Evolutionary conservation across 768 basidiomycete genomes (phyloP), one percentile per base, ranked within the genome.

Genomic region (Russula compacta): DNA sequence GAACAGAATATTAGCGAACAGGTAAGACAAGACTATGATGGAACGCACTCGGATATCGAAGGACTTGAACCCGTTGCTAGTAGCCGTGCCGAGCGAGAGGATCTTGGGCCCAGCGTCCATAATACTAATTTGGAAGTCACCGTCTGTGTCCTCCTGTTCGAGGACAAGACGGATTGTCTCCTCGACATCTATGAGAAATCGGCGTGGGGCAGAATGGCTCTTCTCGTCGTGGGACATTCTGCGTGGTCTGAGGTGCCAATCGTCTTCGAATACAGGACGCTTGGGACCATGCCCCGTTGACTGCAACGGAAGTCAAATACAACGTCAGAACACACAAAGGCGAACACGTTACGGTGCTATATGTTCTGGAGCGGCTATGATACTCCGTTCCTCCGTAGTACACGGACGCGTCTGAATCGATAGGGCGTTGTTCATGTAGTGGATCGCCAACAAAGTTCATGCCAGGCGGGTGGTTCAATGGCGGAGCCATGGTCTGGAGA

Each of bases 61-160:
- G 3, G 87, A 87, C 77, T 98, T 98, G 84, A 92, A 95, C 17
- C 95, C 95, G 73, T 99, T 99, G 73, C 91, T 93, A 4, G 93
- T 93, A 9, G 93, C 95, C 0, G 95, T 99, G 17, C 95, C 95
- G 57, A 99, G 80, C 0, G 95, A 85, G 81, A 98, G 87, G 71
- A 95, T 81, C 77, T 98, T 99, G 12, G 95, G 95, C 3, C 97
- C 95, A 61, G 93, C 92, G 71, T 99, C 95, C 21, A 89, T 94
- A 70, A 98, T 83, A 66, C 89, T 93, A 71, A 98, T 98, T 73
- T 95, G 93, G 71, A 95, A 93, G 72, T 98, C 92, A 36, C 89
- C 89, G 64, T 98, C 93, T 14, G 95, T 98, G 71, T 99, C 95
- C 71, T 99, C 95, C 72, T 98, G 95, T 73, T 97, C 93, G 33